Percentiles rank a stretch among this genome's conserved stretches.
Conservation (phyloP, 2,329 filamentous ascomycete genomes). For the Akanthomyces muscarius region DNA sequence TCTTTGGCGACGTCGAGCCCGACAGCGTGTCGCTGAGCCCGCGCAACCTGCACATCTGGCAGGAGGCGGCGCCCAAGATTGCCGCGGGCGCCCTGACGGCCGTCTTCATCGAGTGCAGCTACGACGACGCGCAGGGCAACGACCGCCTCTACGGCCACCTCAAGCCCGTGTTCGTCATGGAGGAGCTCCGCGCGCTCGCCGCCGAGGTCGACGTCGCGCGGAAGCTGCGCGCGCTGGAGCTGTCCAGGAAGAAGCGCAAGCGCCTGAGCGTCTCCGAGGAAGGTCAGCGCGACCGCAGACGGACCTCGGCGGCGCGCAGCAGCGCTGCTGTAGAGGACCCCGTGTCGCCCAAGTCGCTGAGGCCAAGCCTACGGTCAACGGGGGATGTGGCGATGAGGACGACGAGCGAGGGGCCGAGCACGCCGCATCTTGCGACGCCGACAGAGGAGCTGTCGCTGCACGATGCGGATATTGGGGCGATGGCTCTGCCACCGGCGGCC, state of each 20-base stretch:
- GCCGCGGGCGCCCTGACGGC: conserved; percentile 66
- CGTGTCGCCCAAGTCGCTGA: conserved; percentile 49
- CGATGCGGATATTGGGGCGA: conserved; percentile 30
- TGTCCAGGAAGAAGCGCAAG: conserved; percentile 64
- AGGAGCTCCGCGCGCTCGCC: conserved; percentile 72
- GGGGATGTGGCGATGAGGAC: conserved; percentile 18
- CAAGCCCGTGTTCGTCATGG: conserved; percentile 74
- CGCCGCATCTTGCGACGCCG: conserved; percentile 44
- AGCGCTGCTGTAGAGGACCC: conserved; percentile 36
- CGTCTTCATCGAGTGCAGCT: conserved; percentile 95
- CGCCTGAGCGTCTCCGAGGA: conserved; percentile 38
- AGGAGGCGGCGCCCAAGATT: conserved; percentile 82
- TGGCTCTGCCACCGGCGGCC: conserved; percentile 20
- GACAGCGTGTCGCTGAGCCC: conserved; percentile 80
- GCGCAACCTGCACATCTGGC: conserved; percentile 79
- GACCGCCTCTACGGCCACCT: conserved; percentile 84
- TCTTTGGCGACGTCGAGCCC: conserved; percentile 94
- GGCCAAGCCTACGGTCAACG: conserved; percentile 23
- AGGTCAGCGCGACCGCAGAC: conserved; percentile 19
- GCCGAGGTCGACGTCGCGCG: conserved; percentile 59
- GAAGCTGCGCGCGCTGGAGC: conserved; percentile 29
- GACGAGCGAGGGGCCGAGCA: conserved; percentile 24
- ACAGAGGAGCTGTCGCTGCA: conserved; percentile 43
- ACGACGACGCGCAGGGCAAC: conserved; percentile 73
- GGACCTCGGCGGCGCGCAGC: conserved; percentile 22